phyloP scores from a whole-genome alignment of 257 asterid genomes.

The Henckelia pumila region DNA sequence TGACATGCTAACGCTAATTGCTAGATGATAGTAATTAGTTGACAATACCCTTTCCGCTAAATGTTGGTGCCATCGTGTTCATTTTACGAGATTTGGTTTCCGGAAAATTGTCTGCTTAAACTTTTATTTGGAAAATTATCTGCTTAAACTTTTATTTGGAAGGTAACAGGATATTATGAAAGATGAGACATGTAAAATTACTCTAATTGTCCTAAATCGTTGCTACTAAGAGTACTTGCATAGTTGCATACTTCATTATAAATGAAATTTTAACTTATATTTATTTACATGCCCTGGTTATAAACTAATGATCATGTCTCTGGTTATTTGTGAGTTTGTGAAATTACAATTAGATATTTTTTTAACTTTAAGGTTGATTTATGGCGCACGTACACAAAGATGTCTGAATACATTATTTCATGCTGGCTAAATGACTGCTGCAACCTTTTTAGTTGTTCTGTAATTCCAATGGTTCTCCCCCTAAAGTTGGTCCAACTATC shows the following conservation, averaged over 20 bases:
- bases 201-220: not conserved
- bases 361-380: not conserved
- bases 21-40: no score
- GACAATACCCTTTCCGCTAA: not conserved
- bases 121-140: not conserved
- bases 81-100: not conserved
- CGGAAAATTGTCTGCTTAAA: not conserved
- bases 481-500: not conserved
- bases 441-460: not conserved
- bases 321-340: not conserved
- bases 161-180: not conserved
- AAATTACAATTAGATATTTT: not conserved
- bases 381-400: not conserved
- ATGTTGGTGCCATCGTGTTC: not conserved
- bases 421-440: not conserved
- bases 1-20: not conserved
- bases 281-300: not conserved
- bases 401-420: not conserved
- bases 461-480: not conserved
- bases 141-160: not conserved
- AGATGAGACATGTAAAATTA: not conserved
- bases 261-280: not conserved
- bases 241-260: not conserved
- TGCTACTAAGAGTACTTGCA: not conserved
- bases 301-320: not conserved